phyloP scores from a whole-genome alignment of 1,284 basidiomycete species.

The Apiotrichum siamense region DNA sequence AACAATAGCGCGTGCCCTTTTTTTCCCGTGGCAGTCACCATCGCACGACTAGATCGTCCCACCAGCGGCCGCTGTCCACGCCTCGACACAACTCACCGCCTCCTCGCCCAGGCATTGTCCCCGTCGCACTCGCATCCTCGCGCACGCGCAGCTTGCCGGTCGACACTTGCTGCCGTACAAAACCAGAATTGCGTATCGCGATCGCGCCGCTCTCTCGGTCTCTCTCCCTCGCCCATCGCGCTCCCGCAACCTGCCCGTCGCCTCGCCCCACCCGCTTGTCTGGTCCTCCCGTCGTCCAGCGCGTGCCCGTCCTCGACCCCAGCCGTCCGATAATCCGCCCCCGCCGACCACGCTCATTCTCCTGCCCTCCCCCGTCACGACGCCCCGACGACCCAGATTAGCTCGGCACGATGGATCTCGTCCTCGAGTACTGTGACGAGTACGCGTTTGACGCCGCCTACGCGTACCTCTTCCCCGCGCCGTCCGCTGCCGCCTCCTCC shows the following conservation, averaged over 20 bases:
- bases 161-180: no score
- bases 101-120: background rate
- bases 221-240: no score
- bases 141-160: no score
- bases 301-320: no score
- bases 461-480: slow-evolving; percentile 64
- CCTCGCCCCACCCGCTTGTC: no score
- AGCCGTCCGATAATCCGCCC: no score
- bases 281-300: no score
- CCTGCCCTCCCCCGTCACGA: background rate
- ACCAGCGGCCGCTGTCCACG: background rate
- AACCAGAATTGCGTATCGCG: no score
- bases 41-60: slow-evolving; percentile 7
- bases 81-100: background rate
- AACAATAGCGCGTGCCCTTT: background rate
- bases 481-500: slow-evolving; percentile 45
- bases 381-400: background rate
- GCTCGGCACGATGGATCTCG: slow-evolving; percentile 65
- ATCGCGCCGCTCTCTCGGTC: no score
- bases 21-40: slow-evolving; percentile 8
- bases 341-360: background rate
- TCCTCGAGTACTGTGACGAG: slow-evolving; percentile 67
- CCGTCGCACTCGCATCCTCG: no score
- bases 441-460: slow-evolving; percentile 71
- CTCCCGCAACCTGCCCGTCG: no score